A percentile compares a stretch with the other conserved stretches of the same genome.
phyloP scores from a whole-genome alignment of 2,329 filamentous ascomycete species.

The Fusarium graminum region DNA sequence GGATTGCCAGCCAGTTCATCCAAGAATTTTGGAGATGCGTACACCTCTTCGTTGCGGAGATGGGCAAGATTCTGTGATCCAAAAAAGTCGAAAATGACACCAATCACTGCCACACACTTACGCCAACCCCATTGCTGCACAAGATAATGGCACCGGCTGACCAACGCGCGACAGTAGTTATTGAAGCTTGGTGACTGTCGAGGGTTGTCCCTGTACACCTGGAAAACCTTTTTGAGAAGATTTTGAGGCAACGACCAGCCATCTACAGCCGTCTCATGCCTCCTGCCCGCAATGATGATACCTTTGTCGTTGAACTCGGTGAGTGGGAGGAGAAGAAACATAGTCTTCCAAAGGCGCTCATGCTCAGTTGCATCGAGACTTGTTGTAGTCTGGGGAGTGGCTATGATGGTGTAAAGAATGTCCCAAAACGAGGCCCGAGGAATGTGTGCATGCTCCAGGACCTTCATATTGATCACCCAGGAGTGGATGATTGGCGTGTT shows the following conservation, averaged over 20 bases:
- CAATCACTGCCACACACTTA: constrained; percentile 68
- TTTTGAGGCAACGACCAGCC: constrained; percentile 72
- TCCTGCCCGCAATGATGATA: constrained; percentile 56
- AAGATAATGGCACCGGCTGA: constrained; percentile 72
- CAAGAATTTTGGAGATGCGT: constrained; percentile 71
- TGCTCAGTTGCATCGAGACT: constrained; percentile 61
- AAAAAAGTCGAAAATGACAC: constrained; percentile 76
- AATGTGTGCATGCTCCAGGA: constrained; percentile 64
- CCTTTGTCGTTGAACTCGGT: constrained; percentile 70
- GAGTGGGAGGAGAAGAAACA: constrained; percentile 73
- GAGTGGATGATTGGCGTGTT: constrained; percentile 62
- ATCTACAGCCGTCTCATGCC: constrained; percentile 56
- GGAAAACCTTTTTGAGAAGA: constrained; percentile 68
- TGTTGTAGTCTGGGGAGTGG: constrained; percentile 52
- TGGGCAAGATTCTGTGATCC: constrained; percentile 72
- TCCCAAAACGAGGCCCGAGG: constrained; percentile 72
- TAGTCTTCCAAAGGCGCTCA: constrained; percentile 68
- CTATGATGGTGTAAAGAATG: constrained; percentile 61
- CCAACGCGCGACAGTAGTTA: constrained; percentile 70
- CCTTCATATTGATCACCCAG: constrained; percentile 71
- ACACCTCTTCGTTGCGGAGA: constrained; percentile 73
- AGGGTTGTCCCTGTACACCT: constrained; percentile 67
- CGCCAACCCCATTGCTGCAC: constrained; percentile 76
- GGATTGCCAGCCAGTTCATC: constrained; percentile 65
- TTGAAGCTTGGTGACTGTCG: constrained; percentile 73